phyloP scores from a whole-genome alignment of 2,329 filamentous ascomycete genomes.

The Dactylonectria macrodidyma region DNA sequence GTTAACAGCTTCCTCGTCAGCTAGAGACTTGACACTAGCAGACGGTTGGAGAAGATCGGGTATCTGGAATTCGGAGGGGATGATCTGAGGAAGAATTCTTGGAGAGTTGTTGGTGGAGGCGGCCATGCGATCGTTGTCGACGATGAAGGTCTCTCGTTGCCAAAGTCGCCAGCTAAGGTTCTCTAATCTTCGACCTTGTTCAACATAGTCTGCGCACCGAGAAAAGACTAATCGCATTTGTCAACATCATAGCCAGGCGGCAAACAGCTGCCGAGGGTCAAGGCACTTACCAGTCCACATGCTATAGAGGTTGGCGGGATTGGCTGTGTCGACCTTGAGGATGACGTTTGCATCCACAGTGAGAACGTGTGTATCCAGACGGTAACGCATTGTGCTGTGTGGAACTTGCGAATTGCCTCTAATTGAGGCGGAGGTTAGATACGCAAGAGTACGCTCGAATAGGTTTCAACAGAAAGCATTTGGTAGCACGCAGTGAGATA shows the following conservation, averaged over 20 bases:
- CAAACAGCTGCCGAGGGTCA: conserved; percentile 12
- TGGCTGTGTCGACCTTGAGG: conserved; percentile 93
- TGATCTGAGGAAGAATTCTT: conserved; percentile 65
- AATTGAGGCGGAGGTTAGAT: too few species aligned
- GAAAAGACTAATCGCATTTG: conserved; percentile 80
- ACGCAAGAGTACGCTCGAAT: too few species aligned
- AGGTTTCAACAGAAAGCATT: too few species aligned
- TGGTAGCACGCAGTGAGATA: too few species aligned
- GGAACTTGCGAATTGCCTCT: conserved; percentile 10
- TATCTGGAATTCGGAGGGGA: conserved; percentile 60
- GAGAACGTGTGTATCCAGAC: conserved; percentile 67
- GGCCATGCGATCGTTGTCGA: conserved; percentile 80
- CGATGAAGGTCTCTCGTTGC: conserved; percentile 80
- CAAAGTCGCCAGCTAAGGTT: conserved; percentile 66
- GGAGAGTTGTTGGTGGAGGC: conserved; percentile 53
- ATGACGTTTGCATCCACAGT: conserved; percentile 87
- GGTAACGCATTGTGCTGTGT: conserved; percentile 79
- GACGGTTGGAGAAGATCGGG: conserved; percentile 80
- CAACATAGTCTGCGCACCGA: conserved; percentile 92
- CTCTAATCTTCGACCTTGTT: conserved; percentile 92
- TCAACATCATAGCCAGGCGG: conserved; percentile 49
- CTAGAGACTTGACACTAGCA: conserved; percentile 81
- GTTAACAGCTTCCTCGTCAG: conserved; percentile 77
- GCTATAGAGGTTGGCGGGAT: conserved; percentile 93
- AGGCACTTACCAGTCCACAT: conserved; percentile 93